Evolutionary conservation across 1,284 basidiomycete species (phyloP).

Genomic region (Fomes fomentarius): DNA sequence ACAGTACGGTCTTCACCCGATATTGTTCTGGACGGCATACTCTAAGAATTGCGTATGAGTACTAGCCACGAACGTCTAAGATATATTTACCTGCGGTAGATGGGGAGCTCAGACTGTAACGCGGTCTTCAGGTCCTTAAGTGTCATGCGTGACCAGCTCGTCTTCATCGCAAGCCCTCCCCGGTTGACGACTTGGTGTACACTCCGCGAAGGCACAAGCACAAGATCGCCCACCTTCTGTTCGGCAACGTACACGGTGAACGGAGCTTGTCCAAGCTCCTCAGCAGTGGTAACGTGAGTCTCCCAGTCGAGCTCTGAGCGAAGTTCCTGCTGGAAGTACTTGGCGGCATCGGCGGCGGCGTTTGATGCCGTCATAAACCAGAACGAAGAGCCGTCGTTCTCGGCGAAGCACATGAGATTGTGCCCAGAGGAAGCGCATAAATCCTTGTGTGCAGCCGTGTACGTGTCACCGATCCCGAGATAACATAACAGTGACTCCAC

Average conservation of each 20-base stretch:
- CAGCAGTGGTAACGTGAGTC: slow-evolving; percentile 57
- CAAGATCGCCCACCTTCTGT: slow-evolving; percentile 73
- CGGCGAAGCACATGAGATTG: slow-evolving; percentile 79
- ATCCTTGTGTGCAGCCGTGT: slow-evolving; percentile 81
- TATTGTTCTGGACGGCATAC: slow-evolving; percentile 79
- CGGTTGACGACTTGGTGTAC: slow-evolving; percentile 80
- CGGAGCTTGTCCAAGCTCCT: slow-evolving; percentile 66
- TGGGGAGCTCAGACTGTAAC: slow-evolving; percentile 69
- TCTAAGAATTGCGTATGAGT: slow-evolving; percentile 42
- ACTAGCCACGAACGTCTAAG: neutral
- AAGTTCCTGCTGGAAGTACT: slow-evolving; percentile 59
- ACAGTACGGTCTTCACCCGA: slow-evolving; percentile 65
- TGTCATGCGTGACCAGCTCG: slow-evolving; percentile 82
- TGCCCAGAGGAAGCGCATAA: slow-evolving; percentile 79
- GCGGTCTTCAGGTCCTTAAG: slow-evolving; percentile 57
- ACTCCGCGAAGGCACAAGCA: slow-evolving; percentile 76
- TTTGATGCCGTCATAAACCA: slow-evolving; percentile 80
- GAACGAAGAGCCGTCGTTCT: slow-evolving; percentile 67
- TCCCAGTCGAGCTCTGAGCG: slow-evolving; percentile 74
- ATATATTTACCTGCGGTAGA: slow-evolving; percentile 67
- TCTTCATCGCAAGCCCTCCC: slow-evolving; percentile 77
- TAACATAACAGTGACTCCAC: slow-evolving; percentile 83
- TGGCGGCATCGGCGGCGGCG: slow-evolving; percentile 50
- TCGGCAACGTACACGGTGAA: slow-evolving; percentile 70
- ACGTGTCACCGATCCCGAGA: slow-evolving; percentile 72